Percentiles rank a stretch among this genome's conserved stretches.
Conservation (phyloP, 768 basidiomycete species). For the Neoboletus brunneissimus region DNA sequence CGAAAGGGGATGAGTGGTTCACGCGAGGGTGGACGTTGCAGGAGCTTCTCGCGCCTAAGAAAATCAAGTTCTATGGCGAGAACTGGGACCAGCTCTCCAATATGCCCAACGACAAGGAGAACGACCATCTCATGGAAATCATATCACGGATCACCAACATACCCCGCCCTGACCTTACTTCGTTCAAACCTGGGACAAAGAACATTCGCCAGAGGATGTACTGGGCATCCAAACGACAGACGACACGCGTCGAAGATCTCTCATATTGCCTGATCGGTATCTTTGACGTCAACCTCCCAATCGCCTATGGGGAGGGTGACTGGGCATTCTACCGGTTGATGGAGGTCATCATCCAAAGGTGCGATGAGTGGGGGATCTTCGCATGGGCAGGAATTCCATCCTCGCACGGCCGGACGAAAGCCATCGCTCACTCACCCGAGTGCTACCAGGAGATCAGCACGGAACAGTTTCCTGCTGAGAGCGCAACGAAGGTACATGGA, state of each 20-base stretch:
- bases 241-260: conserved; percentile 24
- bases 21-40: conserved; percentile 15
- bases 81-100: conserved; percentile 8
- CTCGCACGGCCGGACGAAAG: conserved; percentile 6
- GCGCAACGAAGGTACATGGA: conserved; percentile 5
- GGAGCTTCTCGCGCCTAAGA: conserved; percentile 11
- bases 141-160: conserved; percentile 10
- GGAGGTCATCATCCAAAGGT: conserved; percentile 21
- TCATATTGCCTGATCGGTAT: conserved; percentile 28
- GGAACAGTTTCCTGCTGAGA: conserved; percentile 6
- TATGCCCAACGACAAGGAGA: conserved; percentile 6
- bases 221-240: conserved; percentile 25
- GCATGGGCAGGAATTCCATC: conserved; percentile 22
- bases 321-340: conserved; percentile 28
- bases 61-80: conserved; percentile 10
- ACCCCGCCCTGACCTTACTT: conserved; percentile 5
- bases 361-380: conserved; percentile 25
- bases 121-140: background rate
- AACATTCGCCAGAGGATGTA: conserved; percentile 15
- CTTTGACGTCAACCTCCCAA: conserved; percentile 21
- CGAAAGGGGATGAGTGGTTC: conserved; percentile 12
- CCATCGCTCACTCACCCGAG: conserved; percentile 14
- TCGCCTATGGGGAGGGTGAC: conserved; percentile 15
- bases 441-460: conserved; percentile 14
- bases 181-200: conserved; percentile 12